Evolutionary conservation across 2,329 filamentous ascomycete species (phyloP).

Genomic region (Fusarium chlamydosporum): DNA sequence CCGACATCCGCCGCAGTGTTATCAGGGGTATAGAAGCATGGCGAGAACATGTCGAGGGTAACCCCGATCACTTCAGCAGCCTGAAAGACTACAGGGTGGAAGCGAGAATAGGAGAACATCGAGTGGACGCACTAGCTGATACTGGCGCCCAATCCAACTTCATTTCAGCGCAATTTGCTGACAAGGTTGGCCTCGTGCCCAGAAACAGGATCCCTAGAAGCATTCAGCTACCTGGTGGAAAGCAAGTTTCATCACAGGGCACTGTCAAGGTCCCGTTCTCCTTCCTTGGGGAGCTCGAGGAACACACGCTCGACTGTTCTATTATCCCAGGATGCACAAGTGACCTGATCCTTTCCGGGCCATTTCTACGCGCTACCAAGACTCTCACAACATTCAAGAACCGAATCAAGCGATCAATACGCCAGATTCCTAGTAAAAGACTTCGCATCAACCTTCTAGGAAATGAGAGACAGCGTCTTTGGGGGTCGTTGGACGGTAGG

Average conservation of each 20-base stretch:
- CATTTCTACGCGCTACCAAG: neutral
- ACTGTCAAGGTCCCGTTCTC: neutral
- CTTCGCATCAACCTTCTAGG: neutral
- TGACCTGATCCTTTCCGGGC: neutral
- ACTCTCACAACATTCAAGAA: neutral
- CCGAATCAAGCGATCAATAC: neutral
- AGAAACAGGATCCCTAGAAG: rapidly evolving
- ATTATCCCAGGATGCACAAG: neutral
- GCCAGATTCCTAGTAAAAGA: rapidly evolving
- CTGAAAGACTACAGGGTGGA: neutral
- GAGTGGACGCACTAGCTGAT: neutral
- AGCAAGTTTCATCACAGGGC: rapidly evolving
- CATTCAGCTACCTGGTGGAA: rapidly evolving
- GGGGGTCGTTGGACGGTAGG: neutral
- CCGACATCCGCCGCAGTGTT: no score
- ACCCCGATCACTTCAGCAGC: neutral
- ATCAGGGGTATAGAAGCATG: no score
- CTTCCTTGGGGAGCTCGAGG: neutral
- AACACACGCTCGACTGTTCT: neutral
- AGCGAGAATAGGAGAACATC: neutral
- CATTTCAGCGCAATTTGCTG: neutral
- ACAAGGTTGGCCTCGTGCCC: neutral
- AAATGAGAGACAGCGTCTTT: neutral
- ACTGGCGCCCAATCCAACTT: conserved; percentile 17
- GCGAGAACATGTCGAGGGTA: no score